Evolutionary conservation across 2,329 filamentous ascomycete genomes (phyloP).

Genomic region (Colletotrichum destructivum): DNA sequence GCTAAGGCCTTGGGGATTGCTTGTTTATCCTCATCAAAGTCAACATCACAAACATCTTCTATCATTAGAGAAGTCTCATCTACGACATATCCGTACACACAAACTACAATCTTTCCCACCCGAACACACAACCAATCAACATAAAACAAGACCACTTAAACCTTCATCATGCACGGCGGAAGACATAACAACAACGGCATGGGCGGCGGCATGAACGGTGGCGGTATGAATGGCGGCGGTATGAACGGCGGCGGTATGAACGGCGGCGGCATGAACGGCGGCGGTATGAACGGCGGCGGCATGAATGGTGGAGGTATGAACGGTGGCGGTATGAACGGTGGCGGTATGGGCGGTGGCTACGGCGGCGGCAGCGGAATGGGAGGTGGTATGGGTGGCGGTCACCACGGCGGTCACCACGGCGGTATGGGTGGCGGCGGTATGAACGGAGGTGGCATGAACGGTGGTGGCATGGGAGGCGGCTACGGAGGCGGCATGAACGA

Average conservation of each 20-base stretch:
- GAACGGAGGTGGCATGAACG: neutral
- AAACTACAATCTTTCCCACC: neutral
- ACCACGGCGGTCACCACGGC: neutral
- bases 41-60: neutral
- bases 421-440: neutral
- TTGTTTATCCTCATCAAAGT: neutral
- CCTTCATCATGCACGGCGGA: slow-evolving; percentile 30
- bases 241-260: slow-evolving; percentile 16
- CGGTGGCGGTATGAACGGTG: slow-evolving; percentile 4
- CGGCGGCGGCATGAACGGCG: slow-evolving; percentile 1
- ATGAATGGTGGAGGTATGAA: slow-evolving; percentile 16
- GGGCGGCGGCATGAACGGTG: too few species aligned
- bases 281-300: slow-evolving; percentile 22
- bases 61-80: neutral
- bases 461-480: too few species aligned
- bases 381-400: neutral
- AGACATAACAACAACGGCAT: slow-evolving; percentile 40
- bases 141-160: neutral
- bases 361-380: slow-evolving; percentile 20
- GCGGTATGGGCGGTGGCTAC: slow-evolving; percentile 11
- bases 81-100: neutral
- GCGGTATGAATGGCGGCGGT: too few species aligned
- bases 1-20: neutral
- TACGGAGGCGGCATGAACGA: too few species aligned
- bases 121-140: neutral